A percentile compares a stretch with the other conserved stretches of the same genome.
These are phyloP conservation scores for Avena atlantica DNA, from an alignment of 176 grass and related monocot species.

Conservation along the genomic window DNA sequence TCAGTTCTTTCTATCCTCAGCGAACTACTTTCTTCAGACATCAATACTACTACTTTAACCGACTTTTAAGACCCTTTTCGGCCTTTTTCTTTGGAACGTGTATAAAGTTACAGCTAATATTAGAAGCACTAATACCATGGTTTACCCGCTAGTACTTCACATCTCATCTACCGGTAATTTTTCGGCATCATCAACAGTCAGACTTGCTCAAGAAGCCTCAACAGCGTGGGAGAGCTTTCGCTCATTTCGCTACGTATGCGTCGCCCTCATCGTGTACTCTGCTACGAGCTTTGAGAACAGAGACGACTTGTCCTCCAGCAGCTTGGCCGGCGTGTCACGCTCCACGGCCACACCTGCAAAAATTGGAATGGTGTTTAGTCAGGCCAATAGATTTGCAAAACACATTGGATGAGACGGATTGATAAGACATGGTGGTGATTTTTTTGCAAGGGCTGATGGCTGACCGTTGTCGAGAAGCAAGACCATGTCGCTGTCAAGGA, in stretches of 20 bases:
- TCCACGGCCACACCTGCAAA: slow-evolving; percentile 76
- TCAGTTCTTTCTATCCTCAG: neutral
- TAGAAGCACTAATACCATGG: neutral
- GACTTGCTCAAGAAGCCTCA: neutral
- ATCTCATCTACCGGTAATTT: neutral
- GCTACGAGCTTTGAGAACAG: slow-evolving; percentile 83
- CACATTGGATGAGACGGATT: neutral
- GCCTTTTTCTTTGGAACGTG: neutral
- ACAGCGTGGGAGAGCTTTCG: neutral
- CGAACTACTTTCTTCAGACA: slow-evolving; percentile 30
- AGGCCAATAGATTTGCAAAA: neutral
- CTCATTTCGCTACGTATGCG: neutral
- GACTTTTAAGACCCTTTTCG: neutral
- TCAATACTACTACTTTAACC: neutral
- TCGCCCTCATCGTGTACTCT: slow-evolving; percentile 79
- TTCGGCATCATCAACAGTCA: slow-evolving; percentile 9
- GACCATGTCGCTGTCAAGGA: slow-evolving; percentile 41
- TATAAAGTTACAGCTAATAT: neutral
- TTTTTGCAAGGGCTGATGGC: neutral
- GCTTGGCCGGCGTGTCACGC: slow-evolving; percentile 57
- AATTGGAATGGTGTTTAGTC: neutral
- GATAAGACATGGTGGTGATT: neutral
- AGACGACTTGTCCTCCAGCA: slow-evolving; percentile 73
- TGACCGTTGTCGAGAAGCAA: slow-evolving; percentile 42
- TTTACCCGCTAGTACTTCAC: neutral